Conservation (phyloP, 345 rosid genomes). For the Capsella bursapastoris region DNA sequence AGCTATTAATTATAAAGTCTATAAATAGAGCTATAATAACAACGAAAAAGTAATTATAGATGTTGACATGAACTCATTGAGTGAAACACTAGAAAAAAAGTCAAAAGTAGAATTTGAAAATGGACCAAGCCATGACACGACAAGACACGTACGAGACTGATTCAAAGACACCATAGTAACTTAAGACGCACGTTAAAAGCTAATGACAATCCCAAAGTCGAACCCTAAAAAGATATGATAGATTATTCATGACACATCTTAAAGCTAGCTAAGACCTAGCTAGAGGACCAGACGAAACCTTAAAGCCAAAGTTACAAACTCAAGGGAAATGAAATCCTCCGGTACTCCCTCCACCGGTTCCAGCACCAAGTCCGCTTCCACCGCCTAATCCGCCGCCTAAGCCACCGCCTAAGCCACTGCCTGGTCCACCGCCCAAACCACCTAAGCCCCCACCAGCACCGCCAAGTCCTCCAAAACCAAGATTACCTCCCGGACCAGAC, state of each 20-base stretch:
- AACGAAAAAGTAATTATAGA: neutral
- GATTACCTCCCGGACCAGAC: conserved; percentile 48
- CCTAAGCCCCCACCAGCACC: conserved; percentile 42
- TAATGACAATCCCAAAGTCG: conserved; percentile 11
- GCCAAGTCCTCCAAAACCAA: conserved; percentile 47
- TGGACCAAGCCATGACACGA: conserved; percentile 38
- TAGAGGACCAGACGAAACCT: conserved; percentile 25
- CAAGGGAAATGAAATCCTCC: conserved; percentile 48
- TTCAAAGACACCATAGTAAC: conserved; percentile 26
- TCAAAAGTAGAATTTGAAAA: conserved; percentile 32
- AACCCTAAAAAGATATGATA: conserved; percentile 15
- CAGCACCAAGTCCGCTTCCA: conserved; percentile 47
- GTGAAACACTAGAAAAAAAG: conserved; percentile 31
- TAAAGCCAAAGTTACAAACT: conserved; percentile 19
- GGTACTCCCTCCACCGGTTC: conserved; percentile 27
- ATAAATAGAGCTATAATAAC: conserved; percentile 8
- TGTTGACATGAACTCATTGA: conserved; percentile 31
- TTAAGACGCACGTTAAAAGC: conserved; percentile 31
- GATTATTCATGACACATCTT: conserved; percentile 33
- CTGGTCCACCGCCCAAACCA: conserved; percentile 9
- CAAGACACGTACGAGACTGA: conserved; percentile 24
- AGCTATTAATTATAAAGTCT: neutral
- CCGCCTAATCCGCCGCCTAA: conserved; percentile 24
- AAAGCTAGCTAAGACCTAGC: conserved; percentile 28
- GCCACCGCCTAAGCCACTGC: conserved; percentile 30